Percentiles rank a stretch among this genome's conserved stretches.
phyloP scores from a whole-genome alignment of 768 basidiomycete species.

The Rickenella mellea region DNA sequence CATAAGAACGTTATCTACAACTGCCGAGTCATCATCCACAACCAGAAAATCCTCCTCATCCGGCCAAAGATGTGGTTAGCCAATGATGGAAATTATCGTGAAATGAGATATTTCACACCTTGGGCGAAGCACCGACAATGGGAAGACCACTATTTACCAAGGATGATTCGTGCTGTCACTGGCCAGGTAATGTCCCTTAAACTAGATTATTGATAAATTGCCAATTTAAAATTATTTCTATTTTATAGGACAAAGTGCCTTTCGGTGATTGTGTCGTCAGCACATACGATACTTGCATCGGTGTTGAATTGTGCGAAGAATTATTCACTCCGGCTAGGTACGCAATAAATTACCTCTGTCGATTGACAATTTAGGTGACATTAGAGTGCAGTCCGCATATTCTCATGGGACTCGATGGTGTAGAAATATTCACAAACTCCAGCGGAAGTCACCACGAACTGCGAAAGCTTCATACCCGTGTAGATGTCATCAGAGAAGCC shows the following conservation, averaged over 20 bases:
- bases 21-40: constrained; percentile 82
- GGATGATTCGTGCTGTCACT: constrained; percentile 81
- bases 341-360: background rate
- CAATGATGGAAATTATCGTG: constrained; percentile 96
- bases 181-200: constrained; percentile 52
- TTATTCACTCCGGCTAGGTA: constrained; percentile 94
- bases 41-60: constrained; percentile 84
- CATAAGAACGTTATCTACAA: constrained; percentile 99
- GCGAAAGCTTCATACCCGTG: constrained; percentile 84
- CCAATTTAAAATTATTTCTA: background rate
- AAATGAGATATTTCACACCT: constrained; percentile 84
- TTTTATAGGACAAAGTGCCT: constrained; percentile 67
- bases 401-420: constrained; percentile 94
- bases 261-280: constrained; percentile 95
- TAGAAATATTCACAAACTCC: constrained; percentile 98
- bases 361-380: background rate
- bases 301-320: constrained; percentile 95
- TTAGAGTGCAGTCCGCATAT: constrained; percentile 73
- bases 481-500: constrained; percentile 95
- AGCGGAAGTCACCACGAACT: constrained; percentile 98
- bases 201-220: background rate
- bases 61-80: constrained; percentile 99
- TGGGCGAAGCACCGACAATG: constrained; percentile 85
- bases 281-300: constrained; percentile 91
- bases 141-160: constrained; percentile 88